Base-by-base conservation (phyloP, 352 stramenopile genomes). In the Phytophthora boehmeriae region DNA sequence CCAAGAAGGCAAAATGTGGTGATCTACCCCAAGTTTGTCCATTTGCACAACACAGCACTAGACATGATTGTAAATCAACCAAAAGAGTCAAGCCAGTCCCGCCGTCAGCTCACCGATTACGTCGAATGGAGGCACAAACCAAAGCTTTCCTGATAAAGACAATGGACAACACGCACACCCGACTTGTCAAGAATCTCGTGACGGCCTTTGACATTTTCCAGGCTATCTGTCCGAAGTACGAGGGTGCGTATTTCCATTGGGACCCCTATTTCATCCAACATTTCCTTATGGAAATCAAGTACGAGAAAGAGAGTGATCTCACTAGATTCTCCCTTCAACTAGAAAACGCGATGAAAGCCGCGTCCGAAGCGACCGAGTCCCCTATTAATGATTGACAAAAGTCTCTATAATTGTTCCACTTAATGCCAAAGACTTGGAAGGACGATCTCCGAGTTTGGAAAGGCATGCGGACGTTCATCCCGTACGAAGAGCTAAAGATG, bases 371-470 rank as follows among this genome's bases (percentile, higher is more conserved):
- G 2, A 62, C 44, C 19, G 42, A 54, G 8, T 62, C 54, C 1
- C 17, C 41, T n/a, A 16, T 62, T 3, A 53, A 30, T 4, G 54
- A 54, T 46, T 34, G 16, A 19, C 36, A 49, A 10, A 39, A 49
- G 19, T 52, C 52, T 9, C 25, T 59, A 0, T 59, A 59, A 27
- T 27, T 59, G 14, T 52, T 59, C 23, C 39, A 52, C 52, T 32
- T 41, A 59, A 59, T n/a, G n/a, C n/a, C n/a, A n/a, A n/a, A n/a
- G n/a, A n/a, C n/a, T n/a, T n/a, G n/a, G n/a, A n/a, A n/a, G 13
- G 25, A 60, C 9, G 42, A 60, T 27, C 28, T 60, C 13, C 17
- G 51, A 68, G 56, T 96, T 73, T 17, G 86, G 73, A 25, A 74
- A 54, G 53, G 95, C 66, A 39, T 82, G 19, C 51, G 39, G 51